Evolutionary conservation across 805 yeast genomes (phyloP).

Genomic region (Wickerhamiella cacticola): DNA sequence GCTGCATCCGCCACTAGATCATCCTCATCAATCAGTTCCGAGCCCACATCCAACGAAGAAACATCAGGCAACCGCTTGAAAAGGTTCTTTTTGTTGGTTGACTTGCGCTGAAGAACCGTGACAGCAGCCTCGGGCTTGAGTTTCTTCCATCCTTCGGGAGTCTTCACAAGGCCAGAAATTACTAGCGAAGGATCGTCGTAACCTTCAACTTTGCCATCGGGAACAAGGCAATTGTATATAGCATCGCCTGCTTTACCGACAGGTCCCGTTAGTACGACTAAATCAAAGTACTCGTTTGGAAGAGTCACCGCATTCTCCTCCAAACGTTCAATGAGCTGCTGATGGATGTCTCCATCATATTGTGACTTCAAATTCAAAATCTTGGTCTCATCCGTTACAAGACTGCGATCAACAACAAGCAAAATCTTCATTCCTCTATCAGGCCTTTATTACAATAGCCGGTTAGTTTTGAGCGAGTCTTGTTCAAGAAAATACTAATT

Average conservation of each 20-base stretch:
- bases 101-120: constrained; percentile 1
- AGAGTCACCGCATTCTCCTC: constrained; percentile 26
- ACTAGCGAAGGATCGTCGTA: constrained; percentile 29
- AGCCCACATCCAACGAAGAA: constrained; percentile 31
- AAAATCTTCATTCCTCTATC: constrained; percentile 7
- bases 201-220: constrained; percentile 28
- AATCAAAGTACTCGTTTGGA: constrained; percentile 22
- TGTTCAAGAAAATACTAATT: not conserved
- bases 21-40: constrained; percentile 46
- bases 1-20: constrained; percentile 36
- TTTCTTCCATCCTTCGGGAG: constrained; percentile 20
- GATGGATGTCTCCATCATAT: constrained; percentile 18
- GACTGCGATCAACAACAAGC: constrained; percentile 19
- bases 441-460: not conserved
- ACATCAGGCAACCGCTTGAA: constrained; percentile 11
- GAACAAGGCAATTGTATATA: constrained; percentile 24
- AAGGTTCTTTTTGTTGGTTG: not conserved
- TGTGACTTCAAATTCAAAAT: constrained; percentile 17
- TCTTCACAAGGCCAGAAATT: constrained; percentile 28
- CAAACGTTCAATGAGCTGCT: constrained; percentile 32
- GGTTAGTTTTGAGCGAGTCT: not conserved
- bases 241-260: constrained; percentile 22
- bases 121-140: constrained; percentile 9
- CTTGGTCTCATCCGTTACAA: constrained; percentile 20
- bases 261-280: constrained; percentile 25